Percentiles rank a stretch among this genome's conserved stretches.
Evolutionary conservation across 441 rosid genomes (phyloP).

Genomic region (Corymbia calophylla): DNA sequence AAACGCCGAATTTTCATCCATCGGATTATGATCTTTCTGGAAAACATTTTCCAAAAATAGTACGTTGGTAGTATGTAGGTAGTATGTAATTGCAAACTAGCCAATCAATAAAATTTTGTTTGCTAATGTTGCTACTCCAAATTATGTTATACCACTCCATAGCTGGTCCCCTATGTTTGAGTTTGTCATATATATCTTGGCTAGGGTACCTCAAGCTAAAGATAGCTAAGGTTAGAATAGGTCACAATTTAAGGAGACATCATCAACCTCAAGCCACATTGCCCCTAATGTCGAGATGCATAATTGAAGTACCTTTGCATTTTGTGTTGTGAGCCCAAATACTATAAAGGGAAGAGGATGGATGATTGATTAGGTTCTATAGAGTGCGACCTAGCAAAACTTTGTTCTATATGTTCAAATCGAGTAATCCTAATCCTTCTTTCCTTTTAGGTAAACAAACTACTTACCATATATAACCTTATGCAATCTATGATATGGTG

Average conservation of each 20-base stretch:
- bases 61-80: no score
- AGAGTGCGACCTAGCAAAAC: accelerated
- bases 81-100: no score
- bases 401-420: not conserved
- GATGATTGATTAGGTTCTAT: not conserved
- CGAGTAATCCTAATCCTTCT: not conserved
- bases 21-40: no score
- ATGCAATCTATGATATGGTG: not conserved
- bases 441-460: no score
- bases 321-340: not conserved
- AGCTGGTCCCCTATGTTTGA: not conserved
- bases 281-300: not conserved
- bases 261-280: not conserved
- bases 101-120: not conserved
- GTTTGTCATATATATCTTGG: not conserved
- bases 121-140: not conserved
- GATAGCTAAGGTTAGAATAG: not conserved
- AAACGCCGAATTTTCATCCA: not conserved
- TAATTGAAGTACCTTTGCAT: not conserved
- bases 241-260: not conserved
- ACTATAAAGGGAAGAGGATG: not conserved
- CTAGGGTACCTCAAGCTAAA: not conserved
- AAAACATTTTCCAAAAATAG: no score
- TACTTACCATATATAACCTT: not conserved
- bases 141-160: not conserved